Evolutionary conservation across 2,329 filamentous ascomycete genomes (phyloP).

Genomic region (Colletotrichum trifolii): DNA sequence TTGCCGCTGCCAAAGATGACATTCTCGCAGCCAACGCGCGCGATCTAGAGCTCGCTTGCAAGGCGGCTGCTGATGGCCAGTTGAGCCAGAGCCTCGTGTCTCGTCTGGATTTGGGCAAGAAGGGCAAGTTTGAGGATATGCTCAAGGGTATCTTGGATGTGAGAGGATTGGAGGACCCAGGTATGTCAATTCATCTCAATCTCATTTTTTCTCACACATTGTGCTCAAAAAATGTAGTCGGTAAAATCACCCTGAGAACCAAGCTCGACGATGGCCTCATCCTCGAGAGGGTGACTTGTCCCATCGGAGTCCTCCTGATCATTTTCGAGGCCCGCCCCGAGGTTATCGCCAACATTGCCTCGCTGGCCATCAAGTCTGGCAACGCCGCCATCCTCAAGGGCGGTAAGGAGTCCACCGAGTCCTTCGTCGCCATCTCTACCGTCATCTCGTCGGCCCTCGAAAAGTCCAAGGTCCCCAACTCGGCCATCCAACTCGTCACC

Average conservation of each 20-base stretch:
- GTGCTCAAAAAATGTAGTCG: constrained; percentile 64
- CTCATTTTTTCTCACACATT: not conserved
- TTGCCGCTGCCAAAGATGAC: constrained; percentile 73
- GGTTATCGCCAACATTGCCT: constrained; percentile 98
- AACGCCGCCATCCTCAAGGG: constrained; percentile 97
- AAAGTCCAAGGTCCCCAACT: constrained; percentile 80
- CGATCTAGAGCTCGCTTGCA: constrained; percentile 80
- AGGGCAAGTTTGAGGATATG: constrained; percentile 98
- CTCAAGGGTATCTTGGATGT: constrained; percentile 94
- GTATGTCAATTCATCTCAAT: constrained; percentile 59
- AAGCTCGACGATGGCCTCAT: constrained; percentile 86
- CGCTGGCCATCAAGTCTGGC: constrained; percentile 94
- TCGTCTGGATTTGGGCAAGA: constrained; percentile 84
- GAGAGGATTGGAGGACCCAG: constrained; percentile 82
- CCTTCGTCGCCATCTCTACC: constrained; percentile 90
- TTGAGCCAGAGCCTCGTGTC: constrained; percentile 87
- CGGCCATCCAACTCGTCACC: constrained; percentile 91
- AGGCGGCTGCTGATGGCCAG: constrained; percentile 78
- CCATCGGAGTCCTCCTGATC: constrained; percentile 96
- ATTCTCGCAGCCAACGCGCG: constrained; percentile 89
- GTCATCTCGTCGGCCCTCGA: constrained; percentile 84
- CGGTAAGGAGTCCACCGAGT: constrained; percentile 94
- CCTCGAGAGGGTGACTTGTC: constrained; percentile 89
- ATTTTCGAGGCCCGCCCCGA: constrained; percentile 98
- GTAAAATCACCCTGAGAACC: constrained; percentile 84